Base-by-base conservation (phyloP, 257 asterid species). In the Capsicum rhomboideum region DNA sequence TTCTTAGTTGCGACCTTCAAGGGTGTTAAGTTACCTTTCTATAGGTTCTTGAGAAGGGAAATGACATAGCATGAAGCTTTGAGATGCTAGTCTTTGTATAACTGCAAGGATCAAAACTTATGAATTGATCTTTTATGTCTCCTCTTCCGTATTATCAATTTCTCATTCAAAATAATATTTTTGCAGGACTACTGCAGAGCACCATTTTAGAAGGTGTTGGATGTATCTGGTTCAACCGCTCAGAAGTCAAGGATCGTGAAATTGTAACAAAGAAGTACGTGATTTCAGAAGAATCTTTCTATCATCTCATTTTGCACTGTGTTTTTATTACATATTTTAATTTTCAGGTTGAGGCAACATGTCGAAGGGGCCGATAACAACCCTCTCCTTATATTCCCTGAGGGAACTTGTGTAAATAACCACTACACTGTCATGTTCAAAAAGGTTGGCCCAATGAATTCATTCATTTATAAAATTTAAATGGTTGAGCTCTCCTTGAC, bases 361-460 rank as follows among this genome's bases (percentile, higher is more conserved):
- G 97, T 97, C 58, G 90, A 94, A 83, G 99, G 94, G 78, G 91
- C 92, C 78, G 99, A 97, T 83, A 97, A 91, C 84, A 97, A 97
- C 84, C 99, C 99, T 88, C 98, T 97, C 85, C 96, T 97, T 87
- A 94, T 97, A 90, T 97, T 97, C 85, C 99, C 98, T 0, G 99
- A 97, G 90, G 99, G 99, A 91, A 97, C 99, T 75, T 97, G 99
- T 59, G 99, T 94, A 85, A 97, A 95, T 87, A 96, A 92, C 90
- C 97, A 94, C 87, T 97, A 93, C 89, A 93, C 98, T 63, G 99
- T 97, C 88, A 95, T 97, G 99, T 97, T 97, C 91, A 95, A 97
- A 89, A 97, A 97, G 99, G 99, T 95, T 67, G 82, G 20, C 52
- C 17, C 42, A 9, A 54, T 75, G 29, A 72, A 49, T 84, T 46